Evolutionary conservation across 345 rosid genomes (phyloP), one percentile per base, ranked within the genome.

Genomic region (Arabis alpina): DNA sequence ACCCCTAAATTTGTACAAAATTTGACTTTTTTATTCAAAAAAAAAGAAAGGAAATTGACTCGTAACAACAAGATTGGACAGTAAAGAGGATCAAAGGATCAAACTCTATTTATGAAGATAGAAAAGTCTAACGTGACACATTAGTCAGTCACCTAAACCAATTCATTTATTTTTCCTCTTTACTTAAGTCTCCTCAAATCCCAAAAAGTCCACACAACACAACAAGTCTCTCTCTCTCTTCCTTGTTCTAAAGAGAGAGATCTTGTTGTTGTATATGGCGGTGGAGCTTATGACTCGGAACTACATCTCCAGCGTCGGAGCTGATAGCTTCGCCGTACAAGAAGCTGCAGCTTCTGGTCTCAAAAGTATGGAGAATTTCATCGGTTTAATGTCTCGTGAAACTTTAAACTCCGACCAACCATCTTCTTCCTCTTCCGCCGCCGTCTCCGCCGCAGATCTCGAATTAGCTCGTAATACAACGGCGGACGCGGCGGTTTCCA

Each of bases 261-360:
- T 28, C 5, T 28, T 28, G 4, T 28, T 28, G 5, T 32, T 34
- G 30, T 68, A 28, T 61, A 76, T 76, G 79, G 79, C 79, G 71
- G 67, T 76, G 79, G 75, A 76, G 75, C 79, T 76, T 25, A 69
- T 64, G 75, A 70, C 79, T 24, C 44, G 79, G 14, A 76, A 76
- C 4, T 76, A 76, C 71, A 70, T 76, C 51, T 55, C 79, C 71
- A 51, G 61, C 61, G 42, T 70, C 58, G 84, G 79, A 42, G 55
- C 54, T 11, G 71, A 76, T 58, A 76, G 34, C 43, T 64, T 87
- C 1, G 87, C 88, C 1, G 86, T 92, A 25, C 86, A 88, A 70
- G 99, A 94, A 76, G 97, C 99, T 0, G 91, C 99, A 5, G 86
- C 92, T 6, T 82, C 93, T 2, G 99, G 99, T 0, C 76, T 94